Base-by-base conservation (phyloP, 148 eudicot species). In the Camellia lanceoleosa region DNA sequence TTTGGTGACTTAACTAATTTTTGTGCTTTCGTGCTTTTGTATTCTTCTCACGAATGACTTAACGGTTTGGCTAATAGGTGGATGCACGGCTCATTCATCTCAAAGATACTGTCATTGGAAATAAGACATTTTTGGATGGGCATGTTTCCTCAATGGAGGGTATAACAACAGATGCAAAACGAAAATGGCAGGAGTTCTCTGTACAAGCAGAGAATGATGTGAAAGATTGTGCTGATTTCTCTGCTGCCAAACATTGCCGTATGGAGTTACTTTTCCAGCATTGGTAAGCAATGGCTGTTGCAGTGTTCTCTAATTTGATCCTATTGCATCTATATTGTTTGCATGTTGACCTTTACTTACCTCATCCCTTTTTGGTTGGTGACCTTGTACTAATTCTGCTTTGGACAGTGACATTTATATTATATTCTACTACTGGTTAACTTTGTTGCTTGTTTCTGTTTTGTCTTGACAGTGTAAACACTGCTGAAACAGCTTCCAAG, bases 191-290 rank as follows among this genome's bases (percentile, higher is more conserved):
- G 65, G 89, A 90, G 77, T 94, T 87, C 76, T 90, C 89, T 70
- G 55, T 62, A 74, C 93, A 90, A 80, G 97, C 95, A 67, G 95
- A 89, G 73, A 83, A 76, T 78, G 86, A 80, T 81, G 86, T 89
- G 11, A 91, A 84, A 77, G 98, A 94, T 55, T 81, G 74, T 89
- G 92, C 91, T 15, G 91, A 87, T 83, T 94, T 87, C 81, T 91
- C 98, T 79, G 99, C 99, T 68, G 99, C 99, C 67, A 93, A 94
- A 79, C 98, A 96, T 84, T 96, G 98, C 68, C 92, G 95, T 52
- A 88, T 96, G 92, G 99, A 96, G 88, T 82, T 88, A 79, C 92
- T 96, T 51, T 84, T 91, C 65, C 99, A 92, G 79, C 87, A 91
- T 83, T 80, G 97, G 99, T 96, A 81, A 71, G 80, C 78, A 79